Evolutionary conservation across 1,284 basidiomycete genomes (phyloP).

Genomic region (Grifola frondosa): DNA sequence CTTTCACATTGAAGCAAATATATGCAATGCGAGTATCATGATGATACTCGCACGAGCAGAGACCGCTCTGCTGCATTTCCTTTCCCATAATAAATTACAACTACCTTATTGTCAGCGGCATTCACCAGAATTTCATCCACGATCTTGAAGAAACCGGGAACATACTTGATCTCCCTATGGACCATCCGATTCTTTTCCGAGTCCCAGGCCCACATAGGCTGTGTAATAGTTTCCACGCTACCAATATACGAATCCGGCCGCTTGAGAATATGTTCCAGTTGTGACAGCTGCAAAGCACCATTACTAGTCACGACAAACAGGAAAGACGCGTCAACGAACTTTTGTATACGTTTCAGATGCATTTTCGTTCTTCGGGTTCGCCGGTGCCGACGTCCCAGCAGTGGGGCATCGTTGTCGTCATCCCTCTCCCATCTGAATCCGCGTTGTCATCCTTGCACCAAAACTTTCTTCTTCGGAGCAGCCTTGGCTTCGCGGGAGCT

Average conservation of each 20-base stretch:
- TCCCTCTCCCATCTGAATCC: slow-evolving; percentile 38
- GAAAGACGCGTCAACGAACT: slow-evolving; percentile 43
- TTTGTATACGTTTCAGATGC: slow-evolving; percentile 94
- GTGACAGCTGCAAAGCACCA: slow-evolving; percentile 67
- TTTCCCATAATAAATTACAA: slow-evolving; percentile 12
- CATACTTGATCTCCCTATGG: slow-evolving; percentile 83
- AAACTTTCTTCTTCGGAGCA: slow-evolving; percentile 66
- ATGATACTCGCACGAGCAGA: not conserved
- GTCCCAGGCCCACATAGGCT: slow-evolving; percentile 92
- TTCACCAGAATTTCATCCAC: slow-evolving; percentile 99
- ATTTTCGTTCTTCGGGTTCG: slow-evolving; percentile 69
- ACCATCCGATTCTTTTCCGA: slow-evolving; percentile 79
- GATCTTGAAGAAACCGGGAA: slow-evolving; percentile 99
- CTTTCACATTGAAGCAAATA: not conserved
- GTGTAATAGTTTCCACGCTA: slow-evolving; percentile 83
- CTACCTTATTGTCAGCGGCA: slow-evolving; percentile 97
- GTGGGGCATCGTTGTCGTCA: slow-evolving; percentile 38
- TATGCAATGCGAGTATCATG: not conserved
- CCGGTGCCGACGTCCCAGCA: slow-evolving; percentile 34
- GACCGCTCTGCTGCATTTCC: no score
- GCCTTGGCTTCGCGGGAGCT: slow-evolving; percentile 42
- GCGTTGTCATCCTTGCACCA: slow-evolving; percentile 60
- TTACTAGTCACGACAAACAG: slow-evolving; percentile 3
- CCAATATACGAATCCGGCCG: slow-evolving; percentile 99
- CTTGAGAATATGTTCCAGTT: slow-evolving; percentile 95